Evolutionary conservation across 129 eudicot species (phyloP), one percentile per base, ranked within the genome.

Genomic region (Ambrosia trifida): DNA sequence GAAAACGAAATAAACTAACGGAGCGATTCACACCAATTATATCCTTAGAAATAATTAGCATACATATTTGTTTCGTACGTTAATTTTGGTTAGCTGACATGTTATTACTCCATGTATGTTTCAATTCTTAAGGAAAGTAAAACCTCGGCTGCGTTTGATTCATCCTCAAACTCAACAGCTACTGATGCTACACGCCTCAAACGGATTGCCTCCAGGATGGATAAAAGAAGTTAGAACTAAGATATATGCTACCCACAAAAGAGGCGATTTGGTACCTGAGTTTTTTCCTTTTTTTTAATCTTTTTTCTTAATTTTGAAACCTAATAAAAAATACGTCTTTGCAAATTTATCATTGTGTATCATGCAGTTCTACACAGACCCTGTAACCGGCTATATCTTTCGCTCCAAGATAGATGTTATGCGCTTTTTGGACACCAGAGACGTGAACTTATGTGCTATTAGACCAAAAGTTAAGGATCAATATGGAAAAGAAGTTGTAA

Each of bases 161-260:
- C 12, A 5, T 75, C 81, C n/a, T 70, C 38, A 32, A 59, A 43
- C 50, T 43, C 73, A 18, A 41, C 70, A 51, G 7, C 74, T 20
- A 40, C 49, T 35, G 70, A 47, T 30, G 45, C 24, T 32, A 54
- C 31, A 40, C 72, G 75, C 53, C 54, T 47, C 24, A 78, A 63
- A 83, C 6, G 90, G 80, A 70, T 72, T 91, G 58, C 96, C 98
- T 3, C 73, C 86, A 41, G 98, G 98, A 41, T 91, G 98, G 98
- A 77, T 83, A 11, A 88, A 82, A 77, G 98, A 88, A 78, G 66
- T 83, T 56, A 84, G 81, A 83, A 60, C 79, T 31, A 83, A 76
- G 60, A 73, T 69, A 76, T 52, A 9, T 38, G 78, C 57, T 5
- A 76, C 73, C 65, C 52, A 70, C 63, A 67, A 66, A 49, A 82